Evolutionary conservation across 805 yeast genomes (phyloP).

Genomic region (Kuraishia hungarica): DNA sequence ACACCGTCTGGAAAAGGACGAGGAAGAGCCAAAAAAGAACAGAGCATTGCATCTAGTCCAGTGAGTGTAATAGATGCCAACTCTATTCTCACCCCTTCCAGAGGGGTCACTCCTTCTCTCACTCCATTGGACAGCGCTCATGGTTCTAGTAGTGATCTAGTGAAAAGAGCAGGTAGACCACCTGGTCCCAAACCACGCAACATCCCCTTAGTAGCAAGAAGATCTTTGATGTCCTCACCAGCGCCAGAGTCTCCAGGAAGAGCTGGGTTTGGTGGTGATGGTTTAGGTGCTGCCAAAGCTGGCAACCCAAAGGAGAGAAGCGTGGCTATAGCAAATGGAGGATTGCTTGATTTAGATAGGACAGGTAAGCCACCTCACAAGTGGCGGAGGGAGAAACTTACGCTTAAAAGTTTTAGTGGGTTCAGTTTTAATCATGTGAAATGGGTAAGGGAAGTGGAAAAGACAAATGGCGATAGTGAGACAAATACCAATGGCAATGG

Average conservation of each 20-base stretch:
- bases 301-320: not conserved
- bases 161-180: not conserved
- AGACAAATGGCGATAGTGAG: not conserved
- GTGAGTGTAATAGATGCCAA: not conserved
- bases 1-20: not conserved
- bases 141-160: not conserved
- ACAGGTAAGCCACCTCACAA: slow-evolving; percentile 2
- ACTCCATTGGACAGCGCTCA: not conserved
- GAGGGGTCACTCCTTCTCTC: not conserved
- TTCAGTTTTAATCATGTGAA: not conserved
- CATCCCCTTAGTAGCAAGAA: not conserved
- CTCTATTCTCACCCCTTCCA: not conserved
- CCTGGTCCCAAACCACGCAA: not conserved
- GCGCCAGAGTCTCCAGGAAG: slow-evolving; percentile 2
- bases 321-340: slow-evolving; percentile 3
- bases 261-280: not conserved
- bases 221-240: not conserved
- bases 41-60: not conserved
- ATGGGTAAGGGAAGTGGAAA: not conserved
- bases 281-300: not conserved
- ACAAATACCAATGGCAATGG: not conserved
- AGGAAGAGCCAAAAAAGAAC: not conserved
- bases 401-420: slow-evolving; percentile 4
- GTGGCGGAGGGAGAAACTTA: not conserved
- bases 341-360: slow-evolving; percentile 4